Evolutionary conservation across 2,329 filamentous ascomycete species (phyloP).

Genomic region (Dothidotthia symphoricarpi): DNA sequence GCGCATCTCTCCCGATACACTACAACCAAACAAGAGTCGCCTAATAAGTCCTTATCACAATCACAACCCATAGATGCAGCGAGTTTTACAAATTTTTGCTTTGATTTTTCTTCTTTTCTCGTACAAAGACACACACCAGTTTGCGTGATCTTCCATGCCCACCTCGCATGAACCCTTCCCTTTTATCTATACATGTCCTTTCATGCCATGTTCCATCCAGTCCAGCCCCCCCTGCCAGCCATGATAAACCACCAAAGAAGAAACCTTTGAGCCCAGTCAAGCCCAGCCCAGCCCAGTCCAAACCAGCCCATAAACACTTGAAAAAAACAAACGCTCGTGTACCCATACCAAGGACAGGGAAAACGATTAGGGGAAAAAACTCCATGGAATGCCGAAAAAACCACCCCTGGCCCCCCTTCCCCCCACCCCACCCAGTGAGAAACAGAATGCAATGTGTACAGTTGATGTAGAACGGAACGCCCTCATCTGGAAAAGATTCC

Average conservation of each 20-base stretch:
- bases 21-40: too few species aligned
- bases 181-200: conserved; percentile 11
- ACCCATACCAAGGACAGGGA: conserved; percentile 5
- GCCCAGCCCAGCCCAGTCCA: not conserved
- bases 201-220: not conserved
- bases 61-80: too few species aligned
- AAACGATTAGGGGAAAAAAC: conserved; percentile 12
- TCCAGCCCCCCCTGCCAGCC: not conserved
- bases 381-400: conserved; percentile 19
- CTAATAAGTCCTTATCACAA: too few species aligned
- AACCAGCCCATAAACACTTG: conserved; percentile 13
- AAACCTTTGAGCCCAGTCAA: too few species aligned
- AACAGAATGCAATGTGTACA: conserved; percentile 10
- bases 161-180: not conserved
- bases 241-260: too few species aligned
- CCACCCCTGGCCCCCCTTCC: conserved; percentile 4
- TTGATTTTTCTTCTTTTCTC: too few species aligned
- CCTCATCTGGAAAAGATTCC: too few species aligned
- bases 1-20: too few species aligned
- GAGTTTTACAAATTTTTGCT: too few species aligned
- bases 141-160: too few species aligned
- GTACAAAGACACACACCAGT: too few species aligned
- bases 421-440: too few species aligned
- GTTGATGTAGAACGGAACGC: not conserved
- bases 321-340: conserved; percentile 14